Evolutionary conservation across 768 basidiomycete genomes (phyloP).

Genomic region (Gymnopilus dilepis): DNA sequence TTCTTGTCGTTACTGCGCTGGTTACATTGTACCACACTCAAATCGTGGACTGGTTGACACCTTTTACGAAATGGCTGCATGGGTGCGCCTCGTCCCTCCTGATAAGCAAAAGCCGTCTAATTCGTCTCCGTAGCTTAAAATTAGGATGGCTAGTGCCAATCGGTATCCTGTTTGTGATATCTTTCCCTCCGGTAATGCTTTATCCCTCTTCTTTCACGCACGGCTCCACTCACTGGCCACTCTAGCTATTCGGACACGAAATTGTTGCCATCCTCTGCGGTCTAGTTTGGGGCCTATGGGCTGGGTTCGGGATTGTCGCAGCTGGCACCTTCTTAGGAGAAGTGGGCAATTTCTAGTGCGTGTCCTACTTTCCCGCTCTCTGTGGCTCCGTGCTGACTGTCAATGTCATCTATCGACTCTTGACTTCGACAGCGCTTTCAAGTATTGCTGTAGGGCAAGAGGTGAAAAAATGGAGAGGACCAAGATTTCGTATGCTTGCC

Average conservation of each 20-base stretch:
- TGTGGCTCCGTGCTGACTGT: conserved; percentile 5
- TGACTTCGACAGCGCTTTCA: conserved; percentile 66
- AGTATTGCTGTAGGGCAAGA: conserved; percentile 73
- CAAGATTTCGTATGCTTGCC: conserved; percentile 62
- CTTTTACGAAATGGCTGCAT: conserved; percentile 69
- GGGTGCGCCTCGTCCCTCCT: conserved; percentile 44
- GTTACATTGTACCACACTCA: conserved; percentile 68
- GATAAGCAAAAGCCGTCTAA: conserved; percentile 1
- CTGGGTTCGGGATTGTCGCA: conserved; percentile 85
- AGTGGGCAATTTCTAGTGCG: conserved; percentile 86
- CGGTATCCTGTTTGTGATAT: conserved; percentile 79
- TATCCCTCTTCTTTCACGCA: neutral
- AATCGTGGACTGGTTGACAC: conserved; percentile 74
- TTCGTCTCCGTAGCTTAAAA: conserved; percentile 41
- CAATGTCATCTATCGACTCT: neutral
- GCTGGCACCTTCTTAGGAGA: conserved; percentile 87
- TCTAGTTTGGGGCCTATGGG: conserved; percentile 87
- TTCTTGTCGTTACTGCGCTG: conserved; percentile 54
- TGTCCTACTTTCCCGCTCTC: conserved; percentile 15
- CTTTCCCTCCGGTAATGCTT: conserved; percentile 75
- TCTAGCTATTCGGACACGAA: conserved; percentile 88
- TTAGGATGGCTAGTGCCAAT: conserved; percentile 83
- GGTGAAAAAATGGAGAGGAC: conserved; percentile 75
- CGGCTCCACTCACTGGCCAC: neutral
- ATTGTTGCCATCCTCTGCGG: conserved; percentile 89